Conservation (phyloP, 805 yeast species). For the Wickerhamomyces strasburgensis region DNA sequence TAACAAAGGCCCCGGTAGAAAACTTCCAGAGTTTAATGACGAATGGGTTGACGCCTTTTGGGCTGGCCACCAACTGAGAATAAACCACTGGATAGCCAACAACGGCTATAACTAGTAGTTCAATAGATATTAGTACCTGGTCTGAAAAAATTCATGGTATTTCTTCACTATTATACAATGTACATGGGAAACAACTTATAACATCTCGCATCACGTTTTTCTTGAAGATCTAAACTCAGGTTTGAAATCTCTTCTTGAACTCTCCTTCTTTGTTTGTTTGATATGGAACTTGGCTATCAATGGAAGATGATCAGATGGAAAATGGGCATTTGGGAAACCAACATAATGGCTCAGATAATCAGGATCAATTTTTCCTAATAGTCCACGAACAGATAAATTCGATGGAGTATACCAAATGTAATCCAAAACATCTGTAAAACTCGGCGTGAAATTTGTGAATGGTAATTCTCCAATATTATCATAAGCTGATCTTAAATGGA, state of each 20-base stretch:
- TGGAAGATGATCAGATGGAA: conserved; percentile 95
- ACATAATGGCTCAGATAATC: conserved; percentile 71
- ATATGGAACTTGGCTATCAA: conserved; percentile 59
- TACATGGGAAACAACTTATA: neutral
- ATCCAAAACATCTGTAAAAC: conserved; percentile 89
- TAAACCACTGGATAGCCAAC: conserved; percentile 7
- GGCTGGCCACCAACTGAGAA: conserved; percentile 8
- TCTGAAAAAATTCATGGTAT: no score
- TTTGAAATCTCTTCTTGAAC: conserved; percentile 17
- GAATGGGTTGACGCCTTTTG: conserved; percentile 9
- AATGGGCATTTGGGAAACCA: conserved; percentile 91
- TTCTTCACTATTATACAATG: neutral
- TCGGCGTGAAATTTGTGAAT: conserved; percentile 91
- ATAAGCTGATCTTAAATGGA: conserved; percentile 82
- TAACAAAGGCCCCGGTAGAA: conserved; percentile 3
- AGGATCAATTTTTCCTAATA: conserved; percentile 78
- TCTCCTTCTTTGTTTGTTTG: conserved; percentile 30
- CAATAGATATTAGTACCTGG: no score
- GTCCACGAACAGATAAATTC: conserved; percentile 74
- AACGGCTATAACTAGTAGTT: neutral
- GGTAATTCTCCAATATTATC: conserved; percentile 83
- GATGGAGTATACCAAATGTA: conserved; percentile 92
- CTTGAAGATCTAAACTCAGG: conserved; percentile 27
- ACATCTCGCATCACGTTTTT: conserved; percentile 21
- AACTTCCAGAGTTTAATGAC: conserved; percentile 5